Conservation (phyloP, 2,329 filamentous ascomycete species). For the Coniochaeta ligniaria region DNA sequence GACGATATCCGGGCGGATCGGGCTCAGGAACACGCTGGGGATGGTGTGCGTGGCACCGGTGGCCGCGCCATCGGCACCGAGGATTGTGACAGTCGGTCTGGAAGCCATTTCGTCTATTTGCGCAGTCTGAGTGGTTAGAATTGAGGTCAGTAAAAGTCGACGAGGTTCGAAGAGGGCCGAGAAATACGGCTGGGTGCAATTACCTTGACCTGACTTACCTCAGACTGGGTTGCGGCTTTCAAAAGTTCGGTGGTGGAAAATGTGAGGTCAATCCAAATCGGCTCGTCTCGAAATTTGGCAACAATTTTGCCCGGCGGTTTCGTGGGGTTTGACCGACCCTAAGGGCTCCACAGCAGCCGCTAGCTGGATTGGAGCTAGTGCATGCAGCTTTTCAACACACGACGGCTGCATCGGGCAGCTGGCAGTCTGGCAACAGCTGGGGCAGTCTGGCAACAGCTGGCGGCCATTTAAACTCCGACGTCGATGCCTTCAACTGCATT, state of each 20-base stretch:
- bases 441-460: no score
- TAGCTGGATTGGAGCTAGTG: background rate
- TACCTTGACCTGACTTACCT: constrained; percentile 1
- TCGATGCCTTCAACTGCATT: no score
- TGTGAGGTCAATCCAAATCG: background rate
- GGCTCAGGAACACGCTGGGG: constrained; percentile 92
- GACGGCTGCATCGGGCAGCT: background rate
- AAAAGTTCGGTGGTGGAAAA: constrained; percentile 11
- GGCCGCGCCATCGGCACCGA: constrained; percentile 91
- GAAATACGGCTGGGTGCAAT: background rate
- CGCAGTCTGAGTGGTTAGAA: constrained; percentile 8
- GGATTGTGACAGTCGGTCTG: constrained; percentile 95
- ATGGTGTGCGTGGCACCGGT: constrained; percentile 85
- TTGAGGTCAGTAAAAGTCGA: constrained; percentile 3
- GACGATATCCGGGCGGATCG: constrained; percentile 98
- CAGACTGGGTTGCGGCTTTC: constrained; percentile 13
- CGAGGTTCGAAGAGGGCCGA: background rate
- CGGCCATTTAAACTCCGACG: no score
- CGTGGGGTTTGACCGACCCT: constrained; percentile 12
- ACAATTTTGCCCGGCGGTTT: constrained; percentile 12
- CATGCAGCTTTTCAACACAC: background rate
- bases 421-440: background rate
- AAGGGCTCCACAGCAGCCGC: background rate
- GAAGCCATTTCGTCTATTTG: constrained; percentile 68
- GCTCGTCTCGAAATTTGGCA: constrained; percentile 16